phyloP scores from a whole-genome alignment of 768 basidiomycete genomes.

The Phanerochaete sordida region DNA sequence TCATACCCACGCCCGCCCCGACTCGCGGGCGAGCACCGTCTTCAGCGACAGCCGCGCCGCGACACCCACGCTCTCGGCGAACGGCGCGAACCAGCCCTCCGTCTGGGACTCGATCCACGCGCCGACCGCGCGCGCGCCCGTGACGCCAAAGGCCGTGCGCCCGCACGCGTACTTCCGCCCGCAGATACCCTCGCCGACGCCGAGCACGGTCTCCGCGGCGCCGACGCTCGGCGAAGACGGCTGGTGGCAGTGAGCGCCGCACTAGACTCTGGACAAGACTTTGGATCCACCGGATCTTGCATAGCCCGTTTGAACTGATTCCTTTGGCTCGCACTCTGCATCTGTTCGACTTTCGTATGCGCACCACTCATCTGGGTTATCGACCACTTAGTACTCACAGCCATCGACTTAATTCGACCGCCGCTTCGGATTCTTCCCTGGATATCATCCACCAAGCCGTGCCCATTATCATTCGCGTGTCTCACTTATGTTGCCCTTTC shows the following conservation, averaged over 20 bases:
- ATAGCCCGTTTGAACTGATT: constrained; percentile 2
- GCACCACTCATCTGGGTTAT: constrained; percentile 4
- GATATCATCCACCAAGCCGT: constrained; percentile 3
- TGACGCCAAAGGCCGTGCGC: constrained; percentile 27
- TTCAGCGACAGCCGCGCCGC: constrained; percentile 46
- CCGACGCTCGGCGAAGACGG: constrained; percentile 73
- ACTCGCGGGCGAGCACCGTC: constrained; percentile 68
- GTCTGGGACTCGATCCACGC: constrained; percentile 76
- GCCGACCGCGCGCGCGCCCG: constrained; percentile 34
- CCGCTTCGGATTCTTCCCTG: constrained; percentile 9
- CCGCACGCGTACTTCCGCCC: constrained; percentile 27
- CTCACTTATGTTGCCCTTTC: background rate
- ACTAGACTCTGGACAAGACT: background rate
- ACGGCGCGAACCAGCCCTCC: constrained; percentile 40
- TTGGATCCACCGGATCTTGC: too few species aligned
- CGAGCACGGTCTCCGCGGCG: constrained; percentile 68
- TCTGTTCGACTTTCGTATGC: constrained; percentile 5
- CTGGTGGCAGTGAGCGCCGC: constrained; percentile 61
- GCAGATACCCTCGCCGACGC: constrained; percentile 64
- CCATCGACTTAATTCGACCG: background rate
- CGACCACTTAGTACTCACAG: background rate
- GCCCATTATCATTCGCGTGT: background rate
- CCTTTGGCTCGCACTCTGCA: background rate
- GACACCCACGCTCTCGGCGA: constrained; percentile 44
- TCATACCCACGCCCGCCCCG: constrained; percentile 57